phyloP scores from a whole-genome alignment of 2,329 filamentous ascomycete species.

The Didymella pomorum region DNA sequence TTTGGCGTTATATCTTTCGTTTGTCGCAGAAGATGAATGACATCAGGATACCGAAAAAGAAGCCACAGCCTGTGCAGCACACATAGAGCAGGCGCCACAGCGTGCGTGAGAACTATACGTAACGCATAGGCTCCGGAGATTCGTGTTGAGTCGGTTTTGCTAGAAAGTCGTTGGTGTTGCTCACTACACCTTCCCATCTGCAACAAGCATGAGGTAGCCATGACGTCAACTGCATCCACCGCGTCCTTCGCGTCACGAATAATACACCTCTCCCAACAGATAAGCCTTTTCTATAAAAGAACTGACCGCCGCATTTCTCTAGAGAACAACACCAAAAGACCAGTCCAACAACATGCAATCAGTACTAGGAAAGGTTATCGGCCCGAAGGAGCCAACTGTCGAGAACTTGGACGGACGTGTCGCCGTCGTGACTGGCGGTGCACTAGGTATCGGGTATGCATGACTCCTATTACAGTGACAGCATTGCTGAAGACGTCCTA shows the following conservation, averaged over 20 bases:
- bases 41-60: neutral
- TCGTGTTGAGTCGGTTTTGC: neutral
- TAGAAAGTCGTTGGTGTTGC: neutral
- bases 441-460: conserved; percentile 50
- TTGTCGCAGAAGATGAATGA: neutral
- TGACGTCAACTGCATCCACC: neutral
- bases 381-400: conserved; percentile 44
- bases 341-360: conserved; percentile 51
- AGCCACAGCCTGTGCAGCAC: neutral
- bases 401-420: conserved; percentile 47
- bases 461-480: neutral
- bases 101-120: neutral
- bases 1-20: neutral
- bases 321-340: neutral
- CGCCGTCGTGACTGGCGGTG: conserved; percentile 52
- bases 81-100: neutral
- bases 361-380: conserved; percentile 48
- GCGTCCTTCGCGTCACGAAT: neutral
- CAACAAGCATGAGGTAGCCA: neutral
- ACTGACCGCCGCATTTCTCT: neutral
- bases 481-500: neutral
- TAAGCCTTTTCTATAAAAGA: neutral
- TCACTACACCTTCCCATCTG: neutral
- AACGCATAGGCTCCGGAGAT: neutral
- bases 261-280: neutral